Conservation (phyloP, 2,329 filamentous ascomycete genomes). For the Stagonosporopsis rhizophila region DNA sequence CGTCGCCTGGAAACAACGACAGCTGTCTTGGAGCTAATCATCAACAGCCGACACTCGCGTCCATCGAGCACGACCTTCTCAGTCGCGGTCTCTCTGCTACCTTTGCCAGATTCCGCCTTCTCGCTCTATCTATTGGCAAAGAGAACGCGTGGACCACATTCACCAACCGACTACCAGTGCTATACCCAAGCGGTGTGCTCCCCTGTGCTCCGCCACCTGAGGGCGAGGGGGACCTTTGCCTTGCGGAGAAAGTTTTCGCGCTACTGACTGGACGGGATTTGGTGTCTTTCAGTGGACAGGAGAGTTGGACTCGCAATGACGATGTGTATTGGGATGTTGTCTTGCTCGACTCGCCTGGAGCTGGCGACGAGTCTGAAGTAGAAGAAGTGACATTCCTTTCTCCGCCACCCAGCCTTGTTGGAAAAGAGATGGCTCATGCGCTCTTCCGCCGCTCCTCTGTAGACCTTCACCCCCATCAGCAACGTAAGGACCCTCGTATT, state of each 20-base stretch:
- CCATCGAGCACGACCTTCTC: slow-evolving; percentile 29
- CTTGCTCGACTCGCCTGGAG: neutral
- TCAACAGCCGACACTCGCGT: slow-evolving; percentile 13
- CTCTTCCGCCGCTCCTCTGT: neutral
- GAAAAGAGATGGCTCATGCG: neutral
- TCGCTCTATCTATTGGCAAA: slow-evolving; percentile 23
- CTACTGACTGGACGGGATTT: slow-evolving; percentile 1
- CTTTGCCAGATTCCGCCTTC: slow-evolving; percentile 12
- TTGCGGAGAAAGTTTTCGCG: slow-evolving; percentile 34
- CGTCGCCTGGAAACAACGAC: neutral
- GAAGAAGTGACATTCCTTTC: no score
- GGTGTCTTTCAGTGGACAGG: slow-evolving; percentile 25
- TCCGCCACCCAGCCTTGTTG: neutral
- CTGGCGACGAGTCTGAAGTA: no score
- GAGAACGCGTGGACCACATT: slow-evolving; percentile 25
- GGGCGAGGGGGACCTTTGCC: slow-evolving; percentile 4
- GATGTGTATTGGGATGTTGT: slow-evolving; percentile 32
- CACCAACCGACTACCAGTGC: slow-evolving; percentile 10
- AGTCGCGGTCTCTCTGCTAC: slow-evolving; percentile 19
- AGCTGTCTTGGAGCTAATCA: neutral
- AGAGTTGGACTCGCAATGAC: slow-evolving; percentile 38
- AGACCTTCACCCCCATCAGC: neutral
- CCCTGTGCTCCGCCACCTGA: slow-evolving; percentile 31
- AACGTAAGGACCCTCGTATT: neutral
- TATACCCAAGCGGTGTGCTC: slow-evolving; percentile 32